phyloP scores from a whole-genome alignment of 495 filamentous ascomycete species.

The Penicillium waksmanii region DNA sequence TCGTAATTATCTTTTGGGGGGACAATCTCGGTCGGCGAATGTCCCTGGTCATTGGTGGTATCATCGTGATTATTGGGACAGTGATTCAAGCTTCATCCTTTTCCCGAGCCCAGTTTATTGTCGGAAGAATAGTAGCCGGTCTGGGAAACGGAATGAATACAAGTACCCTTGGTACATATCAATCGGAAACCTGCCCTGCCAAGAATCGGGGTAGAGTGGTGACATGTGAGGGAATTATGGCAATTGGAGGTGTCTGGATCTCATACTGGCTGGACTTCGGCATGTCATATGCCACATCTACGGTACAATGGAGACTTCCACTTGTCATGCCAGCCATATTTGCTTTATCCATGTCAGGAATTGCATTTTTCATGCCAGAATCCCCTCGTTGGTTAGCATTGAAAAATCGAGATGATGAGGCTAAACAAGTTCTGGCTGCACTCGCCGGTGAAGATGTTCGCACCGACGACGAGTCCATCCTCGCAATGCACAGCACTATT shows the following conservation, averaged over 20 bases:
- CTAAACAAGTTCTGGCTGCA: constrained; percentile 38
- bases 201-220: constrained; percentile 12
- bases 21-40: constrained; percentile 66
- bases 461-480: not conserved
- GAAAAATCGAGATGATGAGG: constrained; percentile 50
- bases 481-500: constrained; percentile 26
- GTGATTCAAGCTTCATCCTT: constrained; percentile 62
- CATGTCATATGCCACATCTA: constrained; percentile 51
- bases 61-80: constrained; percentile 75
- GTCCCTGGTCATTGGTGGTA: constrained; percentile 60
- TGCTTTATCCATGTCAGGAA: constrained; percentile 52
- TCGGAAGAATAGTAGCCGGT: constrained; percentile 70
- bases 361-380: constrained; percentile 66
- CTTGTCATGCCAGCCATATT: constrained; percentile 60
- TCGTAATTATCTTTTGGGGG: constrained; percentile 60
- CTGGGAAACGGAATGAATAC: constrained; percentile 73
- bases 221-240: constrained; percentile 4
- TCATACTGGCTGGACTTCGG: constrained; percentile 58
- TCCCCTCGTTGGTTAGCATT: constrained; percentile 57
- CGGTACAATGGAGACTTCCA: constrained; percentile 58
- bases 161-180: constrained; percentile 70
- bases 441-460: constrained; percentile 45
- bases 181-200: constrained; percentile 45
- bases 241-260: constrained; percentile 6
- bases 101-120: constrained; percentile 63